A percentile compares a stretch with the other conserved stretches of the same genome.
Evolutionary conservation across 225 moss, liverwort and hornwort genomes (phyloP).

Genomic region (Straminergon stramineum): DNA sequence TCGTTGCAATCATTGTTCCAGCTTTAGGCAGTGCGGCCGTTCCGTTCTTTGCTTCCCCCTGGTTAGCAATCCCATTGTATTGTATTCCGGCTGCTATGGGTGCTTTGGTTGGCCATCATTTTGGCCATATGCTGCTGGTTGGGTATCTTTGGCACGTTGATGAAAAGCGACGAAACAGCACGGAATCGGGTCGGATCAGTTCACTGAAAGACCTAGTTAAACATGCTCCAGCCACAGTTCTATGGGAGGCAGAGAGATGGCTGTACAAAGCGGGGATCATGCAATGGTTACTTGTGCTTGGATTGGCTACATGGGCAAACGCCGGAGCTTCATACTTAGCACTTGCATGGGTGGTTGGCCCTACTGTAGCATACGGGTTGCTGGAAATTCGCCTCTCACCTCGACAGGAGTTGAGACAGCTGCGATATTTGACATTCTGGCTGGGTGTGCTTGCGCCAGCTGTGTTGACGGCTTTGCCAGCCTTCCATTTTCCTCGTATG

Average conservation of each 20-base stretch:
- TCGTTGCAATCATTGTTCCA: conserved; percentile 60
- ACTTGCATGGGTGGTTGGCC: conserved; percentile 36
- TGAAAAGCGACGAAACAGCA: background rate
- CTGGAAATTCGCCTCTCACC: conserved; percentile 70
- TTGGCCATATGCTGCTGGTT: conserved; percentile 59
- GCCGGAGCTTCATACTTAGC: conserved; percentile 71
- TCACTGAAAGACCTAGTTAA: background rate
- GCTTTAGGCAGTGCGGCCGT: conserved; percentile 34
- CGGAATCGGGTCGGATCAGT: background rate
- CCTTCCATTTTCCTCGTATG: conserved; percentile 38
- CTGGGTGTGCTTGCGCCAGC: conserved; percentile 48
- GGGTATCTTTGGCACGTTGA: conserved; percentile 36
- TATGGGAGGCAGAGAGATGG: conserved; percentile 74
- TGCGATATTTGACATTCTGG: conserved; percentile 58
- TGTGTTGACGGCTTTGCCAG: conserved; percentile 40
- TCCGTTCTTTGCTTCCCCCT: conserved; percentile 68
- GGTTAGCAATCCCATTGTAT: conserved; percentile 73
- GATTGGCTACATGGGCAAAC: conserved; percentile 56
- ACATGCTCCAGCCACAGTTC: conserved; percentile 3
- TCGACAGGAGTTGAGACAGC: conserved; percentile 39
- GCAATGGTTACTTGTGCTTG: conserved; percentile 77
- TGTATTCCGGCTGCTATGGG: conserved; percentile 71
- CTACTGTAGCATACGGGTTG: conserved; percentile 52
- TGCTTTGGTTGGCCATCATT: conserved; percentile 63
- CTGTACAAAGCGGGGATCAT: conserved; percentile 84